These are phyloP conservation scores for Nasturtium officinale DNA, from an alignment of 345 rosid species.

Conservation along the genomic window DNA sequence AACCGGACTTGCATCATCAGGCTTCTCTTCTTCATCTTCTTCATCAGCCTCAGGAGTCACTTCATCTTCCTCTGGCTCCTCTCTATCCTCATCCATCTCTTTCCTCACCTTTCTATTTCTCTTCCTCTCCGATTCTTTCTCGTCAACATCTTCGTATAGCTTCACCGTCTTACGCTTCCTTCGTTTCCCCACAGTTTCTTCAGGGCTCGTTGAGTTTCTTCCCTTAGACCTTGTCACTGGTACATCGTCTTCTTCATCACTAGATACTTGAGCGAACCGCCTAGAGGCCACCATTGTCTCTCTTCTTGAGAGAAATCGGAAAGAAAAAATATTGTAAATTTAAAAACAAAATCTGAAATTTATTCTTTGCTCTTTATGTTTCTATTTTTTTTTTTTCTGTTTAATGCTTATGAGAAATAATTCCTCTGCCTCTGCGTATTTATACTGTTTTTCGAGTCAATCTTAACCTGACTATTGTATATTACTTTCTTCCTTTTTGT, in stretches of 20 bases:
- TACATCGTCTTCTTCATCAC: slow-evolving; percentile 82
- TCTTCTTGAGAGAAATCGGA: background rate
- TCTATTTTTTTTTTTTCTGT: background rate
- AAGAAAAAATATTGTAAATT: background rate
- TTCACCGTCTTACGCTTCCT: slow-evolving; percentile 63
- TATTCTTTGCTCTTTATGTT: background rate
- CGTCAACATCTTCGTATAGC: slow-evolving; percentile 48
- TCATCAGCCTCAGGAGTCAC: slow-evolving; percentile 25
- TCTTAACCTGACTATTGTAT: too few species aligned
- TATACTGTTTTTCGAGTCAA: too few species aligned
- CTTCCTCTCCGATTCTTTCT: slow-evolving; percentile 36
- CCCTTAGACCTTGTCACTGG: slow-evolving; percentile 38
- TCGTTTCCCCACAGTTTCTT: slow-evolving; percentile 40
- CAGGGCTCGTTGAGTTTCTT: slow-evolving; percentile 39
- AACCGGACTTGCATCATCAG: slow-evolving; percentile 79
- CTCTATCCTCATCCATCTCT: slow-evolving; percentile 29
- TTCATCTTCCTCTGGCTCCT: slow-evolving; percentile 36
- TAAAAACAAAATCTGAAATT: background rate
- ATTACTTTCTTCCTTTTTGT: too few species aligned
- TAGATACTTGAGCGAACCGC: slow-evolving; percentile 71
- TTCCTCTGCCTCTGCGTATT: background rate
- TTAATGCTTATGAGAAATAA: too few species aligned
- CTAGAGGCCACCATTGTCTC: slow-evolving; percentile 57
- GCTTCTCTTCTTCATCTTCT: slow-evolving; percentile 57
- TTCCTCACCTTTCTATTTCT: slow-evolving; percentile 36